Conservation (phyloP, 1,284 basidiomycete species). For the Kalmanozyma brasiliensis region DNA sequence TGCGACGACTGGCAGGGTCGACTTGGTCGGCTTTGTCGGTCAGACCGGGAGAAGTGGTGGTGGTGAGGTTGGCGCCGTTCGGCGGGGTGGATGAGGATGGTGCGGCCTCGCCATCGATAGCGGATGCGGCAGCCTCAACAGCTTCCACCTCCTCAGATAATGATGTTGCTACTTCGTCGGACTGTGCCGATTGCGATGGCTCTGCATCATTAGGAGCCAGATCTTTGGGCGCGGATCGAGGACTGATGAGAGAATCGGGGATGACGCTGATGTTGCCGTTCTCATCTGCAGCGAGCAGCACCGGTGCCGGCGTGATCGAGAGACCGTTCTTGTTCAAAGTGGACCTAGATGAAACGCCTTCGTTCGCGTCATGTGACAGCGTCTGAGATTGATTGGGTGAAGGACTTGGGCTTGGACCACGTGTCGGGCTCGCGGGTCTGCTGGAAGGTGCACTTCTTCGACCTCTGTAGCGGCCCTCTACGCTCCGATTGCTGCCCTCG, state of each 20-base stretch:
- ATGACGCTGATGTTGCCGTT: slow-evolving; percentile 43
- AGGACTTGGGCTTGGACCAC: slow-evolving; percentile 12
- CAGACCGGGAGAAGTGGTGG: slow-evolving; percentile 15
- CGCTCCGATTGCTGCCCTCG: background rate
- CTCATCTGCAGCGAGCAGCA: slow-evolving; percentile 36
- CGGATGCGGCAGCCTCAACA: slow-evolving; percentile 9
- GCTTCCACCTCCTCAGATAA: slow-evolving; percentile 31
- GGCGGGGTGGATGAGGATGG: background rate
- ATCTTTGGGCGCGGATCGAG: slow-evolving; percentile 8
- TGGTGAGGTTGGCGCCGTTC: background rate
- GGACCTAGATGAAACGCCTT: background rate
- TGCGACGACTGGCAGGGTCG: slow-evolving; percentile 26
- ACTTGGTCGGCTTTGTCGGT: slow-evolving; percentile 47
- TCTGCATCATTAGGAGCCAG: background rate
- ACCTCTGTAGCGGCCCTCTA: slow-evolving; percentile 40
- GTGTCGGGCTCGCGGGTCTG: slow-evolving; percentile 29
- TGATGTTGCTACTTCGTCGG: slow-evolving; percentile 10
- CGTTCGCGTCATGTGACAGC: too few relatives aligned
- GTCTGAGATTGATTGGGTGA: too few relatives aligned
- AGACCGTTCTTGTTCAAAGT: background rate
- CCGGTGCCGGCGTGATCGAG: slow-evolving; percentile 9
- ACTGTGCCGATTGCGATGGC: background rate
- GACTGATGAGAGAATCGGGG: slow-evolving; percentile 23
- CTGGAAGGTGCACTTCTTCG: slow-evolving; percentile 28
- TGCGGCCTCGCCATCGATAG: background rate